Conservation (phyloP, 1,284 basidiomycete species). For the Pholiota adiposa region DNA sequence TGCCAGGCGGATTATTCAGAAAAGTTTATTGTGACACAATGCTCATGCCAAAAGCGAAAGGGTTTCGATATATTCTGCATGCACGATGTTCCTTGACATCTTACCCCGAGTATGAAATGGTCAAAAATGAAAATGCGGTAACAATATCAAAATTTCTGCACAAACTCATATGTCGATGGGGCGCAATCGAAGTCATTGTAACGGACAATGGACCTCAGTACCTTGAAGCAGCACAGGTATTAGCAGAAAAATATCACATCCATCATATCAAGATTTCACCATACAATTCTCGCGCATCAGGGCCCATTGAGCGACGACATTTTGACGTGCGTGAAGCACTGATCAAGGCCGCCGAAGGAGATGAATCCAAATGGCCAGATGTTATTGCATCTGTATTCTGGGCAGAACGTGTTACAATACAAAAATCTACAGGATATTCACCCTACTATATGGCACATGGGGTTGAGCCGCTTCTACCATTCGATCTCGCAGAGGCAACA, state of each 20-base stretch:
- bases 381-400: constrained; percentile 15
- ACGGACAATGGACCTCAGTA: constrained; percentile 42
- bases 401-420: constrained; percentile 30
- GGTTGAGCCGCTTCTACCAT: constrained; percentile 31
- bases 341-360: constrained; percentile 30
- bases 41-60: constrained; percentile 28
- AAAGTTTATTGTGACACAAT: constrained; percentile 38
- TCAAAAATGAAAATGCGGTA: constrained; percentile 23
- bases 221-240: no score
- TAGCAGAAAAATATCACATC: no score
- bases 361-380: constrained; percentile 8
- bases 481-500: constrained; percentile 34
- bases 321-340: no score
- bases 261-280: no score
- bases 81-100: constrained; percentile 29
- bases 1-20: no score
- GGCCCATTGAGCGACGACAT: no score
- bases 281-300: no score
- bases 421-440: constrained; percentile 23
- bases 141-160: constrained; percentile 32
- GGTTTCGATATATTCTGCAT: constrained; percentile 30
- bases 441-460: constrained; percentile 29
- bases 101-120: constrained; percentile 28
- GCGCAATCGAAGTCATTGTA: constrained; percentile 30
- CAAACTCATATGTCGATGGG: constrained; percentile 37